phyloP scores from a whole-genome alignment of 306 rosid genomes.

The Pyrus bretschneideri region DNA sequence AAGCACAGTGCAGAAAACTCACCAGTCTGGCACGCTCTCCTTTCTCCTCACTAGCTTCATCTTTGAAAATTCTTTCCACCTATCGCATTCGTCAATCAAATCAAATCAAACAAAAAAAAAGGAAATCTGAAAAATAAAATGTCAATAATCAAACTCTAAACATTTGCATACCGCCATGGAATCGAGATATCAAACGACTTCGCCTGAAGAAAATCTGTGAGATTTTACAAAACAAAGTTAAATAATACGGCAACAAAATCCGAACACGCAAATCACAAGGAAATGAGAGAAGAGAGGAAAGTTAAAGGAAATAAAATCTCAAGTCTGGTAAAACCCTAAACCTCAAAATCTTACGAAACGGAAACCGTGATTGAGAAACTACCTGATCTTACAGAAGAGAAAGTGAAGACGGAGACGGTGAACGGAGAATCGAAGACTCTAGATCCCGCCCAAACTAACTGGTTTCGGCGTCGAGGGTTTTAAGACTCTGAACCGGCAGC shows the following conservation, averaged over 20 bases:
- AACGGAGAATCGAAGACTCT: neutral
- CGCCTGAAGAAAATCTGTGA: slow-evolving; percentile 12
- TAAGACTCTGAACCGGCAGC: neutral
- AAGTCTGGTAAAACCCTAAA: slow-evolving; percentile 16
- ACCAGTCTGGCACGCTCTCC: slow-evolving; percentile 99
- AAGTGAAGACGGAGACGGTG: neutral
- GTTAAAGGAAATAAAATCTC: neutral
- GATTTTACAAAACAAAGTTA: neutral
- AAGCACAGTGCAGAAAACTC: neutral
- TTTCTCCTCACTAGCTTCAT: slow-evolving; percentile 95
- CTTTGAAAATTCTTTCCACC: slow-evolving; percentile 70
- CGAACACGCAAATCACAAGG: neutral
- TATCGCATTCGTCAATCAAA: slow-evolving; percentile 23
- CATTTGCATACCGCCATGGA: slow-evolving; percentile 58
- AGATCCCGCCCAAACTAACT: slow-evolving; percentile 26
- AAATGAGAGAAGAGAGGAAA: neutral
- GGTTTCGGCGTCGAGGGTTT: slow-evolving; percentile 11
- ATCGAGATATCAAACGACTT: slow-evolving; percentile 10
- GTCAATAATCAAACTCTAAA: neutral
- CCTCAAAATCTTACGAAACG: neutral
- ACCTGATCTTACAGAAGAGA: slow-evolving; percentile 16
- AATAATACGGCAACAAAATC: neutral
- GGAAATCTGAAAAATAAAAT: neutral
- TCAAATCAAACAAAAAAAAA: neutral
- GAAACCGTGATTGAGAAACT: neutral